A percentile compares a stretch with the other conserved stretches of the same genome.
Evolutionary conservation across 768 basidiomycete genomes (phyloP).

Genomic region (Leucosporidium scottii): DNA sequence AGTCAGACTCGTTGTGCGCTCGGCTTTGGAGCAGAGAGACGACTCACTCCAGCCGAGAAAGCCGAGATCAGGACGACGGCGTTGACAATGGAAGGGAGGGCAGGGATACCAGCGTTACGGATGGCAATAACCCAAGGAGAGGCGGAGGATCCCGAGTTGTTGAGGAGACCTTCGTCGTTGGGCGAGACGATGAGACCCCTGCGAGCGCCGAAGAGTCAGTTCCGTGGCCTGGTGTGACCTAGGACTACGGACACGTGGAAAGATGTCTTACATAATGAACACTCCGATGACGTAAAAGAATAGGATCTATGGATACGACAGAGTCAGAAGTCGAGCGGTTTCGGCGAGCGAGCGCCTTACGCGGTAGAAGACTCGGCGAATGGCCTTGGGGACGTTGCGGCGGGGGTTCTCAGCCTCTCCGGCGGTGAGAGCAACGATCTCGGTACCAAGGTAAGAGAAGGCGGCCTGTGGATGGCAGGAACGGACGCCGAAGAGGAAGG

Average conservation of each 20-base stretch:
- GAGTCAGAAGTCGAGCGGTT: not conserved
- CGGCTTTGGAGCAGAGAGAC: too few relatives aligned
- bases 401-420: slow-evolving; percentile 47
- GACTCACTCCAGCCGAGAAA: slow-evolving; percentile 66
- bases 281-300: slow-evolving; percentile 47
- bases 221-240: too few relatives aligned
- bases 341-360: not conserved
- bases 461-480: too few relatives aligned
- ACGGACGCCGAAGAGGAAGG: not conserved
- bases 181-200: slow-evolving; percentile 69
- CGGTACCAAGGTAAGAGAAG: slow-evolving; percentile 56
- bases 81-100: slow-evolving; percentile 63
- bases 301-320: too few relatives aligned
- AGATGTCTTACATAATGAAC: slow-evolving; percentile 51
- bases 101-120: slow-evolving; percentile 66
- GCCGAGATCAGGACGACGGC: slow-evolving; percentile 67
- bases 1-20: not conserved
- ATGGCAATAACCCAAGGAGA: slow-evolving; percentile 75
- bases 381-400: slow-evolving; percentile 59
- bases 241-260: too few relatives aligned
- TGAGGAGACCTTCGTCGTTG: slow-evolving; percentile 44
- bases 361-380: slow-evolving; percentile 62
- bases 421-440: slow-evolving; percentile 48
- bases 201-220: too few relatives aligned
- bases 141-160: not conserved